Base-by-base conservation (phyloP, 768 basidiomycete genomes). In the Pleurotus salmoneostramineus region DNA sequence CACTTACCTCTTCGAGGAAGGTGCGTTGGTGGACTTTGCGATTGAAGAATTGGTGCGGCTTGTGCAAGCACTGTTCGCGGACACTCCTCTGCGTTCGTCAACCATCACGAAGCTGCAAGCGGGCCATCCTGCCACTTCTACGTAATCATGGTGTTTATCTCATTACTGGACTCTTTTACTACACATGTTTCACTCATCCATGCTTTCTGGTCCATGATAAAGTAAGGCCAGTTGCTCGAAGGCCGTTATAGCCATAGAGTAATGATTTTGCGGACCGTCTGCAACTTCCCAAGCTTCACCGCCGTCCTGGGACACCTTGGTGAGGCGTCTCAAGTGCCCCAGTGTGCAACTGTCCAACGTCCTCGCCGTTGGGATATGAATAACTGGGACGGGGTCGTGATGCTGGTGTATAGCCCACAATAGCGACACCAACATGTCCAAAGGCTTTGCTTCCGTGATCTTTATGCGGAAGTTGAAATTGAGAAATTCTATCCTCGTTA, bases 1-100 rank as follows among this genome's bases (percentile, higher is more conserved):
- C 52, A 87, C 88, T 31, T 95, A 96, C 69, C 82, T 97, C 6
- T 95, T 95, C 67, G 93, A 95, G 62, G 87, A 91, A 64, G 93
- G 95, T 7, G 88, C 91, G 4, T 74, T 98, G 61, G 86, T 96
- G 33, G 95, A 98, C 71, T 98, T 95, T 69, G 84, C 89, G 60
- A 80, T 87, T 6, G 83, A 89, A 32, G 95, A 98, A 70, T 76
- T 98, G 3, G 84, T 87, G 43, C 78, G 79, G 61, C 79, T 98
- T n/a, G 83, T 97, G 31, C 79, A 80, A 43, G 94, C 94, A 0
- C 77, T 98, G 48, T 98, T 98, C 68, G 88, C 93, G 27, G 94
- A 96, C 69, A 93, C 90, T 7, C 79, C 83, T 37, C 72, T 94
- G 68, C 82, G 95, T 72, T 83, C 91, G 55, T 86, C 81, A 62